Evolutionary conservation across 1,284 basidiomycete species (phyloP).

Genomic region (Melampsora larici-populina): DNA sequence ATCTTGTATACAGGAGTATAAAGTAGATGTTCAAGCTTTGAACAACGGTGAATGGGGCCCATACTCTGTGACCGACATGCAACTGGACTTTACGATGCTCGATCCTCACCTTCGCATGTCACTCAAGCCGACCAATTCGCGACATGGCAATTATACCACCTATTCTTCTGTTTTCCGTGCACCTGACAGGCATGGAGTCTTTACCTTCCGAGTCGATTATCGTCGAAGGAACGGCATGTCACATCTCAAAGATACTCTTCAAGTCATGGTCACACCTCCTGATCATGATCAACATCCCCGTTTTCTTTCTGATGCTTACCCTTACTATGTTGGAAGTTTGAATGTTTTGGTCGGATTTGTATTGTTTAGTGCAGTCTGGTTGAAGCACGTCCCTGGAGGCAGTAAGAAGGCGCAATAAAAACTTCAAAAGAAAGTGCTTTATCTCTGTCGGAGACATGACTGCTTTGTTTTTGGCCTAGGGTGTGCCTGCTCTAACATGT

Average conservation of each 20-base stretch:
- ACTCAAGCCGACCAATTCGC: slow-evolving; percentile 60
- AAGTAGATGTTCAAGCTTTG: slow-evolving; percentile 67
- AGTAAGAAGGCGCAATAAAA: background rate
- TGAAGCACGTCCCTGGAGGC: slow-evolving; percentile 32
- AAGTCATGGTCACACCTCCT: slow-evolving; percentile 83
- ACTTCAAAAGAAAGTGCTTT: background rate
- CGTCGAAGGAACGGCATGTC: slow-evolving; percentile 63
- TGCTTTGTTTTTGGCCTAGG: too few species aligned
- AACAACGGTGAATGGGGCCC: slow-evolving; percentile 67
- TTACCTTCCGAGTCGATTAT: slow-evolving; percentile 87
- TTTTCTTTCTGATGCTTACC: slow-evolving; percentile 89
- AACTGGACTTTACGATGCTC: slow-evolving; percentile 95
- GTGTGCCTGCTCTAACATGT: too few species aligned
- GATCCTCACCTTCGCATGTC: slow-evolving; percentile 84
- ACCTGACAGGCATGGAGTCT: slow-evolving; percentile 94
- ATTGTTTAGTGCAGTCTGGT: slow-evolving; percentile 28
- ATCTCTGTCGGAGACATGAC: too few species aligned
- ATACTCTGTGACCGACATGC: slow-evolving; percentile 71
- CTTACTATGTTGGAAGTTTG: slow-evolving; percentile 78
- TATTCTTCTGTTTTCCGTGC: slow-evolving; percentile 69
- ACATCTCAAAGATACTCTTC: slow-evolving; percentile 69
- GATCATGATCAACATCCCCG: slow-evolving; percentile 91
- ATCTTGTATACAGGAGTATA: slow-evolving; percentile 63
- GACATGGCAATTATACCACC: slow-evolving; percentile 58
- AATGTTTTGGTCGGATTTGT: slow-evolving; percentile 32